Percentiles rank a stretch among this genome's conserved stretches.
Conservation (phyloP, 306 rosid species). For the Pterocarpus santalinus region DNA sequence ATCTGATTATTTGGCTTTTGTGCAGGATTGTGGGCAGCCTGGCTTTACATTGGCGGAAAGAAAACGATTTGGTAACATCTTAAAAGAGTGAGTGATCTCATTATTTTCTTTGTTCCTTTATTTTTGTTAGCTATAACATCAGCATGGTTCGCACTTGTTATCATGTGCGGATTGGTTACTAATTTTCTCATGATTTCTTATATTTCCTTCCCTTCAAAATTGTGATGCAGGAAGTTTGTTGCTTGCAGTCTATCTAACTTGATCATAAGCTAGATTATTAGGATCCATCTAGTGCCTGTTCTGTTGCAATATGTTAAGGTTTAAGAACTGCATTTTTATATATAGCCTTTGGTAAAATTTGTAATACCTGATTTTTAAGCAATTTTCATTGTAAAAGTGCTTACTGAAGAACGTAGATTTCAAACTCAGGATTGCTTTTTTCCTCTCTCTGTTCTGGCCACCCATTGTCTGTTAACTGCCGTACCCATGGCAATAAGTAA, state of each 20-base stretch:
- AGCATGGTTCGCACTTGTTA: slow-evolving; percentile 16
- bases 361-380: background rate
- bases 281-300: background rate
- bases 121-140: slow-evolving; percentile 28
- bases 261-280: background rate
- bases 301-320: background rate
- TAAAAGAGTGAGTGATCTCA: slow-evolving; percentile 77
- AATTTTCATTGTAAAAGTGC: background rate
- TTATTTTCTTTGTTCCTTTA: slow-evolving; percentile 18
- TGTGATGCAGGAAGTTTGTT: slow-evolving; percentile 18
- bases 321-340: slow-evolving; percentile 15
- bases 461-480: background rate
- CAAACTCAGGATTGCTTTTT: background rate
- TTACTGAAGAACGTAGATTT: background rate
- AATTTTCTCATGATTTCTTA: slow-evolving; percentile 1
- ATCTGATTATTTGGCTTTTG: slow-evolving; percentile 37
- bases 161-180: background rate
- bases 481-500: background rate
- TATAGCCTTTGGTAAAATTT: background rate
- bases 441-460: background rate
- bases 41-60: slow-evolving; percentile 95
- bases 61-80: slow-evolving; percentile 77
- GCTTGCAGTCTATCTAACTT: slow-evolving; percentile 23
- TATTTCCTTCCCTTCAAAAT: slow-evolving; percentile 4
- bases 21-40: slow-evolving; percentile 97